A percentile compares a stretch with the other conserved stretches of the same genome.
These are phyloP conservation scores for Fraxinus sp. DNA, from an alignment of 305 asterid species.

Conservation along the genomic window DNA sequence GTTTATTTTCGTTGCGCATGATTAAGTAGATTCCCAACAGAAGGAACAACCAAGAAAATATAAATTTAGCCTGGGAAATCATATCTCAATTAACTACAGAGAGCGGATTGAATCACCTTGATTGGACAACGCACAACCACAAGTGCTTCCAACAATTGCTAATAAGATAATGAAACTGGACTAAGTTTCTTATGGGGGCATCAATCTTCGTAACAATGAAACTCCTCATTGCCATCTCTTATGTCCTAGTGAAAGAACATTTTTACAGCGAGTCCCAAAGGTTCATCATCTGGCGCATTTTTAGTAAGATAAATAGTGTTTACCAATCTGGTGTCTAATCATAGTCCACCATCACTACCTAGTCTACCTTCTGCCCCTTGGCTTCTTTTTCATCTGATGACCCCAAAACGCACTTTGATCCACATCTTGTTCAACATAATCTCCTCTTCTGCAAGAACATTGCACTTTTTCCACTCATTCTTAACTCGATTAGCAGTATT, in stretches of 20 bases:
- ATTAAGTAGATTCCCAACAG: no score
- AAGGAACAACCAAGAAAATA: not conserved
- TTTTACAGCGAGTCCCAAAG: not conserved
- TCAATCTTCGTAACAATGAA: not conserved
- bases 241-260: no score
- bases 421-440: no score
- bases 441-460: not conserved
- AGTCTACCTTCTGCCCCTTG: not conserved
- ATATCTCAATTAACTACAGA: not conserved
- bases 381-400: not conserved
- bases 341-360: not conserved
- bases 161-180: not conserved
- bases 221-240: not conserved
- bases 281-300: not conserved
- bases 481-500: not conserved
- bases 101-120: not conserved
- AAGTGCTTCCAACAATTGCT: not conserved
- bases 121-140: not conserved
- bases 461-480: not conserved
- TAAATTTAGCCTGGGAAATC: not conserved
- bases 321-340: not conserved
- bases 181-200: not conserved
- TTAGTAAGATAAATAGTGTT: not conserved
- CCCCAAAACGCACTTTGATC: not conserved
- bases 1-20: no score